Evolutionary conservation across 805 yeast genomes (phyloP).

Genomic region (Nematodospora valgi): DNA sequence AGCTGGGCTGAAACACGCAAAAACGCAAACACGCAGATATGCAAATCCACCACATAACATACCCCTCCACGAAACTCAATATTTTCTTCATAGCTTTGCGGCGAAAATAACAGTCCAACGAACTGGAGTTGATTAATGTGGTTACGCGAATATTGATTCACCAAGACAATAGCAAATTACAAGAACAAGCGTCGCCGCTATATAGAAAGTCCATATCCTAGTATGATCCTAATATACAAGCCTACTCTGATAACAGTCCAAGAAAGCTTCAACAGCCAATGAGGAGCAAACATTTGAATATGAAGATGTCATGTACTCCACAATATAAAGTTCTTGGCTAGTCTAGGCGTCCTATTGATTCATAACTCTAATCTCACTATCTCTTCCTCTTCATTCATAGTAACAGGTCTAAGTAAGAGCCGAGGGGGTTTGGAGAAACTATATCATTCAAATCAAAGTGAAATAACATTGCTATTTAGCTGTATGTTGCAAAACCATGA

Average conservation of each 20-base stretch:
- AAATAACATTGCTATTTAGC: too few relatives aligned
- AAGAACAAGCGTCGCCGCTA: too few relatives aligned
- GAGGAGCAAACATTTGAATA: slow-evolving; percentile 19
- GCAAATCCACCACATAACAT: slow-evolving; percentile 24
- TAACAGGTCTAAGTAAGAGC: too few relatives aligned
- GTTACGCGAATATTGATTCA: slow-evolving; percentile 31
- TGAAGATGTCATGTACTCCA: slow-evolving; percentile 6
- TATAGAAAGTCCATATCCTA: too few relatives aligned
- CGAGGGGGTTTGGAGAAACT: too few relatives aligned
- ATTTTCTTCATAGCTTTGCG: slow-evolving; percentile 18
- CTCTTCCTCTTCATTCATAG: too few relatives aligned
- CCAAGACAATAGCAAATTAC: slow-evolving; percentile 18
- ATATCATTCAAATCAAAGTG: too few relatives aligned
- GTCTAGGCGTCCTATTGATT: too few relatives aligned
- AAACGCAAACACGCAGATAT: too few relatives aligned
- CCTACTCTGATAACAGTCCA: slow-evolving; percentile 21
- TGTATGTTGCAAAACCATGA: too few relatives aligned
- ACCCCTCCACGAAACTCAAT: slow-evolving; percentile 27
- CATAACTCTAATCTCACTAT: too few relatives aligned
- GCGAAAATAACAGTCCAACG: slow-evolving; percentile 32
- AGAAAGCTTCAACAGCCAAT: slow-evolving; percentile 19
- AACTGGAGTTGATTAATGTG: slow-evolving; percentile 31
- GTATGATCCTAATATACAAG: too few relatives aligned
- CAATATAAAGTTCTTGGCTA: slow-evolving; percentile 15
- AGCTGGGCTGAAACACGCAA: slow-evolving; percentile 18